Evolutionary conservation across 169 alveolate species (phyloP), one percentile per base, ranked within the genome.

Genomic region (Plasmodium cynomolgi): DNA sequence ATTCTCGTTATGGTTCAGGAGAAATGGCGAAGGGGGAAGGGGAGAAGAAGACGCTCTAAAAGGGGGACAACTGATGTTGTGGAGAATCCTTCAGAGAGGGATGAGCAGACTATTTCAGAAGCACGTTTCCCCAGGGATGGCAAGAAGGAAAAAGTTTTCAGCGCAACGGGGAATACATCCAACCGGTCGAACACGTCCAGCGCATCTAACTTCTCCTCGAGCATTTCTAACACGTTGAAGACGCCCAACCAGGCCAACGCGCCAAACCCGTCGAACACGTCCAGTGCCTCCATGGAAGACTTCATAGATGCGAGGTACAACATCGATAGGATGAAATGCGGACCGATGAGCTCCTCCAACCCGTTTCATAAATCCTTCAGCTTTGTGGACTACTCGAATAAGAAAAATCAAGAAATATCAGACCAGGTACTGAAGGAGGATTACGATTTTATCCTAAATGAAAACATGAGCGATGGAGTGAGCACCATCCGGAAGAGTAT

Each of bases 1-100:
- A 91, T 98, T 20, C 95, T 96, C 31, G 97, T 98, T 26, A 95
- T 95, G 81, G 79, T 95, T 31, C 90, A 81, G 44, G 82, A 81
- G 29, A 75, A 29, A 26, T 39, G 50, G 33, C 72, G 77, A 2
- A 84, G 72, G 34, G 11, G 72, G 29, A 84, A 50, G 33, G 68
- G 11, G 8, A 58, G 71, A 83, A 5, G 90, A 44, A 56, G 39
- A 41, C 26, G 39, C 58, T 26, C 77, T 2, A 56, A 81, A 13
- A 47, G 6, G 11, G 23, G 41, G 68, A 15, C 31, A 31, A 79
- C 11, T 79, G n/a, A 29, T 0, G 29, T 26, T 26, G 84, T 31
- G n/a, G 37, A 58, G 6, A 17, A 17, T 0, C 29, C 9, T 26
- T 20, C 37, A 29, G 20, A 44, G 34, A 31, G 37, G 15, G 37